Evolutionary conservation across 371 early-diverging fungal genomes (phyloP).

Genomic region (Coemansia sp.): DNA sequence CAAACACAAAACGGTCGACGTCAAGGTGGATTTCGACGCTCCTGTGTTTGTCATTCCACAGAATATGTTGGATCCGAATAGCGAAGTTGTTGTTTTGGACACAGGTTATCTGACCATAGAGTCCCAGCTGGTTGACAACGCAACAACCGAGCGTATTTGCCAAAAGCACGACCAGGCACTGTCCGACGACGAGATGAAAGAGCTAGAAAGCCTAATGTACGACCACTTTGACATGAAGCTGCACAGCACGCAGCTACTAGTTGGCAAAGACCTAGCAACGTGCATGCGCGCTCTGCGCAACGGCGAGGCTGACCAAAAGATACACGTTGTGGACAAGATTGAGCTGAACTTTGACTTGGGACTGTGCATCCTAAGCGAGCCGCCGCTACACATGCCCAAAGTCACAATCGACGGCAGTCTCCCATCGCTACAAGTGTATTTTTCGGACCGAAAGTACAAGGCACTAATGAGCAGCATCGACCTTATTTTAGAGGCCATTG

Average conservation of each 20-base stretch:
- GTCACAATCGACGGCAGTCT: conserved; percentile 80
- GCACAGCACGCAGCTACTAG: conserved; percentile 70
- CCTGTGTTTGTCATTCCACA: conserved; percentile 95
- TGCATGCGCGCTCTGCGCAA: conserved; percentile 69
- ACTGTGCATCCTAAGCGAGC: conserved; percentile 81
- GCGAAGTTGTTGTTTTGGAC: conserved; percentile 82
- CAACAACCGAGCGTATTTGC: conserved; percentile 66
- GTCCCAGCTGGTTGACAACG: conserved; percentile 75
- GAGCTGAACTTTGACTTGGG: conserved; percentile 80
- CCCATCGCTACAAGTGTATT: conserved; percentile 82
- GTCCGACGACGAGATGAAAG: conserved; percentile 64
- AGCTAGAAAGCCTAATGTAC: conserved; percentile 80
- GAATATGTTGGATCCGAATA: conserved; percentile 66
- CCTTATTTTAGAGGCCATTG: conserved; percentile 50
- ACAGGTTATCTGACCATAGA: conserved; percentile 89
- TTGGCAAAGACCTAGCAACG: conserved; percentile 72
- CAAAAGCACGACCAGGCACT: conserved; percentile 62
- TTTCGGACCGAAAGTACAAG: conserved; percentile 93
- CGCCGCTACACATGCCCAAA: conserved; percentile 63
- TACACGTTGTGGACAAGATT: conserved; percentile 85
- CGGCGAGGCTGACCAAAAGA: conserved; percentile 53
- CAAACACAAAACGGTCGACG: conserved; percentile 83
- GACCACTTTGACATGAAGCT: conserved; percentile 84
- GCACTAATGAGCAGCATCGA: conserved; percentile 83
- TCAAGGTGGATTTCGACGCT: conserved; percentile 93